A percentile compares a stretch with the other conserved stretches of the same genome.
Conservation (phyloP, 768 basidiomycete genomes). For the Mycena polygramma region DNA sequence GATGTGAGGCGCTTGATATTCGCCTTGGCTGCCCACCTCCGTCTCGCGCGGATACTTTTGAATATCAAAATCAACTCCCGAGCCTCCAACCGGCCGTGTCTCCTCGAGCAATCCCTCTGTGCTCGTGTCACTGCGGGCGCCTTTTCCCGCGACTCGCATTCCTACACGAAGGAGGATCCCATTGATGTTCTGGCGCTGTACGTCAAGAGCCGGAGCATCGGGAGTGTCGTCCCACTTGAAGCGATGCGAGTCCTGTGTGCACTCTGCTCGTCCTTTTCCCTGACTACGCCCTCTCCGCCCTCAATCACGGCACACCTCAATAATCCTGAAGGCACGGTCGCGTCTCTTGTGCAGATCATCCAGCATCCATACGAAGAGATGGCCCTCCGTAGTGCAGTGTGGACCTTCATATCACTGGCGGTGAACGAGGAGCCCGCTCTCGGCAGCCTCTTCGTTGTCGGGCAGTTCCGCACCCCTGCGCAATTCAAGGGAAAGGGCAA, state of each 20-base stretch:
- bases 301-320: conserved; percentile 85
- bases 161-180: conserved; percentile 68
- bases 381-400: conserved; percentile 78
- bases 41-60: conserved; percentile 71
- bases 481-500: conserved; percentile 56
- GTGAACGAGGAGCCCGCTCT: conserved; percentile 91
- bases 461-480: conserved; percentile 69
- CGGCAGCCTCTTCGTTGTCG: conserved; percentile 82
- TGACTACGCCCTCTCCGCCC: conserved; percentile 70
- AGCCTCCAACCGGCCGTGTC: conserved; percentile 60
- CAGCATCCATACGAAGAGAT: conserved; percentile 87
- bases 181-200: conserved; percentile 81
- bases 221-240: conserved; percentile 71
- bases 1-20: conserved; percentile 79
- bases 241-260: conserved; percentile 77
- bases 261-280: conserved; percentile 74
- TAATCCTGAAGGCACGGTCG: conserved; percentile 79
- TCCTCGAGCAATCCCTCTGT: conserved; percentile 85
- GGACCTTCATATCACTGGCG: conserved; percentile 86
- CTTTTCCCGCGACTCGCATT: conserved; percentile 57
- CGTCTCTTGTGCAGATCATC: conserved; percentile 76
- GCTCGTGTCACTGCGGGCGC: conserved; percentile 68
- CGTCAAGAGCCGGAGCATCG: conserved; percentile 74
- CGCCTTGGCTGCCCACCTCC: conserved; percentile 77
- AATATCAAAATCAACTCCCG: conserved; percentile 69